These are phyloP conservation scores for Trapa bicornis DNA, from an alignment of 345 rosid species.

Conservation along the genomic window DNA sequence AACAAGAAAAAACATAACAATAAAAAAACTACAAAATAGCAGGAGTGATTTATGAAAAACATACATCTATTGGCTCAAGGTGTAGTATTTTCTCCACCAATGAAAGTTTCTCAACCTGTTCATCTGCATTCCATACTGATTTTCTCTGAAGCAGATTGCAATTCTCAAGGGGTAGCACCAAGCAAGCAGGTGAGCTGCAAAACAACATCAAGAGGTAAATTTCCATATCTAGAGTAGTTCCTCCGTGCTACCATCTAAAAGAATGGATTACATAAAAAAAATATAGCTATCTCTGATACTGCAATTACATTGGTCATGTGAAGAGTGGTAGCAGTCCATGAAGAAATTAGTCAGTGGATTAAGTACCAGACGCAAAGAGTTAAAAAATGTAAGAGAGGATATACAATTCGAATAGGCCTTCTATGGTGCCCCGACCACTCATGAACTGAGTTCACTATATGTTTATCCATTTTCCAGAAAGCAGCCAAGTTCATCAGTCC, in stretches of 20 bases:
- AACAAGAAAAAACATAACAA: too few relatives aligned
- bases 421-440: not conserved
- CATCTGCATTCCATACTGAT: conserved; percentile 87
- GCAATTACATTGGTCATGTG: conserved; percentile 71
- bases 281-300: conserved; percentile 42
- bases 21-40: not conserved
- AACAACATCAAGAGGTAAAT: not conserved
- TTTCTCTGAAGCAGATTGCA: conserved; percentile 50
- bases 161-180: conserved; percentile 58
- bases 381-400: not conserved
- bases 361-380: not conserved
- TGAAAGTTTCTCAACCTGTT: conserved; percentile 36
- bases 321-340: conserved; percentile 41
- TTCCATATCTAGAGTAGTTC: not conserved
- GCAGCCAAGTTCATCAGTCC: not conserved
- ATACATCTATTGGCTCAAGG: conserved; percentile 81
- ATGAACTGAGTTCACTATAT: not conserved
- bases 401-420: not conserved
- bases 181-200: conserved; percentile 64
- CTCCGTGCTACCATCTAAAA: not conserved
- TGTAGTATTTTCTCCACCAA: conserved; percentile 75
- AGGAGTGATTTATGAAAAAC: not conserved
- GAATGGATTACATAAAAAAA: not conserved
- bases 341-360: conserved; percentile 13
- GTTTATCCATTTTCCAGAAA: not conserved